Conservation (phyloP, 208 protist species). For the Wallacemonas sp. region DNA sequence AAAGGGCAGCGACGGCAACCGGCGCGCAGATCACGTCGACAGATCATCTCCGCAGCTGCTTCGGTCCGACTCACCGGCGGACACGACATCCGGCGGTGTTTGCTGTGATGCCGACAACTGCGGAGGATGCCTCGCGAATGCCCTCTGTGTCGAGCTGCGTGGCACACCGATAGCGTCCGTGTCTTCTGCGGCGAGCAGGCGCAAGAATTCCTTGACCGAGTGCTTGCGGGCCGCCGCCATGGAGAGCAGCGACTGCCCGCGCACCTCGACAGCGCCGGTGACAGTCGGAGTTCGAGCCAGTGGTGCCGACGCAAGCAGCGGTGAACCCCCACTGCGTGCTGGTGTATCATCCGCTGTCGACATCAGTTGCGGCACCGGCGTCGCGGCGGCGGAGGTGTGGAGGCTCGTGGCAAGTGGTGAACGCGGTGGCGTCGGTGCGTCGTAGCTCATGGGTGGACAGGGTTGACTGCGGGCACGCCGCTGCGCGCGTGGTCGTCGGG, state of each 20-base stretch:
- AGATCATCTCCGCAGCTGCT: conserved; percentile 3
- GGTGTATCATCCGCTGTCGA: neutral
- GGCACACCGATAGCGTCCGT: no score
- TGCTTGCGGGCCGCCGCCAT: neutral
- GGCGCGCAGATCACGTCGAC: neutral
- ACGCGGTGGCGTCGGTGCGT: neutral
- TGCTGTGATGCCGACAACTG: neutral
- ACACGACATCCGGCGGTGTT: neutral
- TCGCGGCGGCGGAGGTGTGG: neutral
- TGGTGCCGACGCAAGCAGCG: no score
- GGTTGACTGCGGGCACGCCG: neutral
- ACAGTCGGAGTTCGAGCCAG: no score
- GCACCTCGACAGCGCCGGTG: neutral
- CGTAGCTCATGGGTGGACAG: neutral
- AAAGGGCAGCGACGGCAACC: no score
- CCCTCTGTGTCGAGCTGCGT: no score
- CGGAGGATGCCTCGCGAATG: neutral
- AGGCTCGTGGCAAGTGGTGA: neutral
- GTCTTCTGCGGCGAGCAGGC: neutral
- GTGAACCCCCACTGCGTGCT: no score
- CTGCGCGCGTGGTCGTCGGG: no score
- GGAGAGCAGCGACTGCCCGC: neutral
- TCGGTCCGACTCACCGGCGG: neutral
- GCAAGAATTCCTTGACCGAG: conserved; percentile 2
- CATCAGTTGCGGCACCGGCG: neutral